Percentiles rank a stretch among this genome's conserved stretches.
phyloP scores from a whole-genome alignment of 2,329 filamentous ascomycete species.

The Xylariomycetidae sp. region DNA sequence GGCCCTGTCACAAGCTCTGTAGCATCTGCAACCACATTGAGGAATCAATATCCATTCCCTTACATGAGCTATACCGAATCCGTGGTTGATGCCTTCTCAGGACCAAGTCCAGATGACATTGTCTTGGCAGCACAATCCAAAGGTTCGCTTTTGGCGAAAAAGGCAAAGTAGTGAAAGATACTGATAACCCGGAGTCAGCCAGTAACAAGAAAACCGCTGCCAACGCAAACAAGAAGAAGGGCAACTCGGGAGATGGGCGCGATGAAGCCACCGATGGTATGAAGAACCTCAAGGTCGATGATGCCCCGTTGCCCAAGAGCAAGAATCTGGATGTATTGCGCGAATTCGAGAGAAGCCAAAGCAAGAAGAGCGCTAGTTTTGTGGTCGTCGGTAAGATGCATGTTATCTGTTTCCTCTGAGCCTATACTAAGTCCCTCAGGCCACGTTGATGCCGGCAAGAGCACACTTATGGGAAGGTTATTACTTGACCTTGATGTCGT shows the following conservation, averaged over 20 bases:
- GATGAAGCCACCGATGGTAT: conserved; percentile 29
- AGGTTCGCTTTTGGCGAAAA: conserved; percentile 64
- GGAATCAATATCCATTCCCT: conserved; percentile 38
- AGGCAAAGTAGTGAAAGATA: conserved; percentile 44
- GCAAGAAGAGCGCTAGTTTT: conserved; percentile 82
- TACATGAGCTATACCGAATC: conserved; percentile 46
- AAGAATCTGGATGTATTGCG: conserved; percentile 83
- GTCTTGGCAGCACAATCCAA: conserved; percentile 83
- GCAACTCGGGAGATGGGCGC: conserved; percentile 28
- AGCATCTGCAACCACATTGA: conserved; percentile 17
- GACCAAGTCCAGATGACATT: conserved; percentile 87
- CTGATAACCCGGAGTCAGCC: conserved; percentile 47
- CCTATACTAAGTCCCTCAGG: conserved; percentile 44
- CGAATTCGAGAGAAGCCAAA: conserved; percentile 70
- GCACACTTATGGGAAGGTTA: conserved; percentile 93
- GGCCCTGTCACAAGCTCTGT: conserved; percentile 30
- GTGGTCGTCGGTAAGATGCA: conserved; percentile 74
- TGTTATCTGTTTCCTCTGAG: conserved; percentile 1
- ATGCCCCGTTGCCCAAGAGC: conserved; percentile 55
- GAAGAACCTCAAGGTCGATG: conserved; percentile 42
- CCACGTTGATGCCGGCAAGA: conserved; percentile 96
- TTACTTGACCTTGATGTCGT: conserved; percentile 85
- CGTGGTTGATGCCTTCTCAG: conserved; percentile 64
- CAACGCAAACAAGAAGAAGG: conserved; percentile 35
- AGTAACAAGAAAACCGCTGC: conserved; percentile 40